These are phyloP conservation scores for Myxozyma nipponensis DNA, from an alignment of 805 yeast species.

Conservation along the genomic window DNA sequence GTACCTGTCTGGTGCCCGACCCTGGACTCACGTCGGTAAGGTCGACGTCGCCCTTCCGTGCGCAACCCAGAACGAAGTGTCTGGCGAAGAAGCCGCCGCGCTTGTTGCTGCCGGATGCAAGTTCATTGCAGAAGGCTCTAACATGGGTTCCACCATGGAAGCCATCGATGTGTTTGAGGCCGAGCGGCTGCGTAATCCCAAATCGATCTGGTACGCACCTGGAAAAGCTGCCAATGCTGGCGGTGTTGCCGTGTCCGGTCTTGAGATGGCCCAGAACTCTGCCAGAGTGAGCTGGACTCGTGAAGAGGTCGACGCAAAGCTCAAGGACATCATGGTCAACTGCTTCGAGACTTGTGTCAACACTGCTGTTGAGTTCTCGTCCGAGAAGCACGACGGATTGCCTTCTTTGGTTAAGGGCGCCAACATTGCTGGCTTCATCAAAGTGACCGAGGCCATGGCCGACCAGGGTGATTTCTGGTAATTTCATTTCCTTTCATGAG, in stretches of 20 bases:
- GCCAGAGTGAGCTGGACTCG: conserved; percentile 86
- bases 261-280: conserved; percentile 99
- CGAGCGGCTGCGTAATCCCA: conserved; percentile 36
- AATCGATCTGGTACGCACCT: conserved; percentile 93
- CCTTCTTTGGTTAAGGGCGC: conserved; percentile 99
- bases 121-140: conserved; percentile 97
- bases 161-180: conserved; percentile 91
- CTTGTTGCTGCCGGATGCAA: conserved; percentile 87
- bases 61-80: conserved; percentile 97
- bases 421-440: conserved; percentile 97
- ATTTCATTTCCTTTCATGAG: not conserved
- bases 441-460: conserved; percentile 98
- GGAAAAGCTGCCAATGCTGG: conserved; percentile 99
- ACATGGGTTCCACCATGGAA: conserved; percentile 98
- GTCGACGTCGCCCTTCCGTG: conserved; percentile 96
- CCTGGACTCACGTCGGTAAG: conserved; percentile 89
- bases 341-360: conserved; percentile 91
- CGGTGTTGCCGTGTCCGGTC: conserved; percentile 98
- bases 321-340: conserved; percentile 86
- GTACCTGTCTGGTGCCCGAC: conserved; percentile 91
- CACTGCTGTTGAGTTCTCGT: conserved; percentile 76
- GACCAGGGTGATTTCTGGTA: conserved; percentile 81
- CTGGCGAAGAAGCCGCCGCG: conserved; percentile 95
- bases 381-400: conserved; percentile 59
- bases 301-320: conserved; percentile 87